Conservation (phyloP, 2,329 filamentous ascomycete species). For the Microsporum canis region DNA sequence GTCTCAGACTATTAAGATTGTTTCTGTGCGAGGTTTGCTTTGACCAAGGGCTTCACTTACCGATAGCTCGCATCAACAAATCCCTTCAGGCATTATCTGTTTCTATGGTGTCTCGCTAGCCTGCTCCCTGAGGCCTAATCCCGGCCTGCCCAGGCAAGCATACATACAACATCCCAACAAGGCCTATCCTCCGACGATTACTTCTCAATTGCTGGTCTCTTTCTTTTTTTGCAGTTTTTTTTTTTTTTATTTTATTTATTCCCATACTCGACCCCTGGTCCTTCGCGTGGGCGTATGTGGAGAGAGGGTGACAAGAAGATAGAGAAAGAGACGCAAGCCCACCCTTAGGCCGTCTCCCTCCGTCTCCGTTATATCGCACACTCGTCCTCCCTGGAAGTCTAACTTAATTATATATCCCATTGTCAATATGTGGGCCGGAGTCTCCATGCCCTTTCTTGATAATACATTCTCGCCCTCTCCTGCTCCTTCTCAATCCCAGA, state of each 20-base stretch:
- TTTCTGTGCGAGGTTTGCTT: background rate
- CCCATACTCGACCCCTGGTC: constrained; percentile 1
- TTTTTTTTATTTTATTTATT: background rate
- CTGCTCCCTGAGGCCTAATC: background rate
- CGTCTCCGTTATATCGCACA: background rate
- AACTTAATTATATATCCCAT: constrained; percentile 1
- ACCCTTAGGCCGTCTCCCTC: background rate
- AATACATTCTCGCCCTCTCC: constrained; percentile 4
- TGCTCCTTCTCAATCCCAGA: constrained; percentile 1
- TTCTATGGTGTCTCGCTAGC: background rate
- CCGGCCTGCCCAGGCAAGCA: background rate
- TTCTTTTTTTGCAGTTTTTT: background rate
- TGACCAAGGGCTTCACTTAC: background rate
- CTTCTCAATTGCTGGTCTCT: background rate
- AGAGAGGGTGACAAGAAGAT: constrained; percentile 4
- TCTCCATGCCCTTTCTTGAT: constrained; percentile 9
- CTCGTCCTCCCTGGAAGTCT: constrained; percentile 6
- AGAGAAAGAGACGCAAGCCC: background rate
- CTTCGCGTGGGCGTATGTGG: constrained; percentile 14
- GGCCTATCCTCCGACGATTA: background rate
- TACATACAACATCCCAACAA: background rate
- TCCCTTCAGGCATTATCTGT: background rate
- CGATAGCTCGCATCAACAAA: background rate
- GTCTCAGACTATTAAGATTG: background rate
- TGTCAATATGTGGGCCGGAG: background rate